A percentile compares a stretch with the other conserved stretches of the same genome.
Evolutionary conservation across 208 protist species (phyloP).

Genomic region (Wallacemonas sp.): DNA sequence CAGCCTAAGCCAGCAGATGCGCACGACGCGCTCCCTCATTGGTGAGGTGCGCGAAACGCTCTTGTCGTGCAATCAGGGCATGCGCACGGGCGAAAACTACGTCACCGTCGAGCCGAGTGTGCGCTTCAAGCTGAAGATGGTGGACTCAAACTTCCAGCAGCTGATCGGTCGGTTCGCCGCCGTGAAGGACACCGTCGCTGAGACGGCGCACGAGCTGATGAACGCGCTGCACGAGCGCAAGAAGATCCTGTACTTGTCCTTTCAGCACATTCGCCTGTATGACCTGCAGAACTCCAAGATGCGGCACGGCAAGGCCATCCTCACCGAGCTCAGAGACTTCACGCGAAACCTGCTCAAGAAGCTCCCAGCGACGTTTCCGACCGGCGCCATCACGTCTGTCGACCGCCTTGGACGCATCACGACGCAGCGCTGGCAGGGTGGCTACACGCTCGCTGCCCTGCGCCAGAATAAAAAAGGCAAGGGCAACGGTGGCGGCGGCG

Average conservation of each 20-base stretch:
- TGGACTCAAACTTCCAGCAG: conserved; percentile 90
- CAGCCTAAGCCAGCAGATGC: conserved; percentile 82
- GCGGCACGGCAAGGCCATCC: conserved; percentile 63
- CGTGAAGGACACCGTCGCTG: conserved; percentile 83
- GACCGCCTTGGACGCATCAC: conserved; percentile 87
- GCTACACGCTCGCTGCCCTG: conserved; percentile 78
- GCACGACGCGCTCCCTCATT: conserved; percentile 72
- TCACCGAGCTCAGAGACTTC: conserved; percentile 73
- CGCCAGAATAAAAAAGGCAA: conserved; percentile 46
- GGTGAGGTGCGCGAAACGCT: conserved; percentile 75
- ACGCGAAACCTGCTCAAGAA: conserved; percentile 63
- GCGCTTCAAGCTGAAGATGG: conserved; percentile 88
- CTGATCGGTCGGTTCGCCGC: conserved; percentile 83
- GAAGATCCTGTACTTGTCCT: conserved; percentile 89
- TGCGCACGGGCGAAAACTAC: conserved; percentile 67
- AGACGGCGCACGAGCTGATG: conserved; percentile 88
- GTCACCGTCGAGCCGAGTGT: conserved; percentile 83
- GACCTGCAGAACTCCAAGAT: conserved; percentile 89
- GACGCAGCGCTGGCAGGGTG: conserved; percentile 82
- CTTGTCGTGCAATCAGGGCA: conserved; percentile 49
- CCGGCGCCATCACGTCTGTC: conserved; percentile 75
- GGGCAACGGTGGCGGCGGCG: background rate
- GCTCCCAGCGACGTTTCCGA: conserved; percentile 77
- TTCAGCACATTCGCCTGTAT: conserved; percentile 92
- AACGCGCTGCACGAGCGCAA: conserved; percentile 88